phyloP scores from a whole-genome alignment of 768 basidiomycete genomes.

The Calocera viscosa region DNA sequence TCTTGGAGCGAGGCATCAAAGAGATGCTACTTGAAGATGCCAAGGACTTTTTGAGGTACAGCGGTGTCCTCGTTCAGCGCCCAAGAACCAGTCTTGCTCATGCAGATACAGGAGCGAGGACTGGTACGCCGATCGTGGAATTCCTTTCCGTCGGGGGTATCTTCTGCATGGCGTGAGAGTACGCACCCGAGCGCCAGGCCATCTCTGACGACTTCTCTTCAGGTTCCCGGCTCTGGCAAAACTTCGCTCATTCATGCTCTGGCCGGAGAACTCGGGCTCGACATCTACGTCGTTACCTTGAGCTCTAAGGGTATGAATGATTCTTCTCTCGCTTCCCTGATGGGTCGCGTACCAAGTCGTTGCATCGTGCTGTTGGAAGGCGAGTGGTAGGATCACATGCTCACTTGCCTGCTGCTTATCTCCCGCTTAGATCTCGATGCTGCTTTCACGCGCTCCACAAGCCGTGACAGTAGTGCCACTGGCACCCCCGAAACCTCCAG shows the following conservation, averaged over 20 bases:
- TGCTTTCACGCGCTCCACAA: constrained; percentile 77
- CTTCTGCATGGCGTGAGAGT: constrained; percentile 13
- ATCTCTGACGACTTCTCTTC: not conserved
- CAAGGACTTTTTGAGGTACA: not conserved
- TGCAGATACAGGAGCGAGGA: not conserved
- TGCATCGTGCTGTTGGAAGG: constrained; percentile 80
- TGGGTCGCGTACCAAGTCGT: constrained; percentile 80
- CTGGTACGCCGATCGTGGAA: constrained; percentile 17
- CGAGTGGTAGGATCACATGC: not conserved
- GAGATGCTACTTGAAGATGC: constrained; percentile 4
- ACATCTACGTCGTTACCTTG: constrained; percentile 83
- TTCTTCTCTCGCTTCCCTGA: constrained; percentile 71
- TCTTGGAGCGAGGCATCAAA: constrained; percentile 46
- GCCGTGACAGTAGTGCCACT: constrained; percentile 68
- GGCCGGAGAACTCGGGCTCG: constrained; percentile 56
- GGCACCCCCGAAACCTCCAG: constrained; percentile 47
- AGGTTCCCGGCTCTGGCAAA: constrained; percentile 15
- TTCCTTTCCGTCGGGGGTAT: constrained; percentile 15
- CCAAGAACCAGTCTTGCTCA: not conserved
- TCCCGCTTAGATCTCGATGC: constrained; percentile 53
- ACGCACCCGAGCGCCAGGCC: constrained; percentile 21
- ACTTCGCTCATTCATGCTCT: constrained; percentile 23
- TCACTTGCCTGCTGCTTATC: not conserved
- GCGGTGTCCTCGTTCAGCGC: not conserved
- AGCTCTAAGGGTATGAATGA: constrained; percentile 89